Percentiles rank a stretch among this genome's conserved stretches.
Evolutionary conservation across 164 flowering plant species (phyloP).

Genomic region (Chimonanthus praecox): DNA sequence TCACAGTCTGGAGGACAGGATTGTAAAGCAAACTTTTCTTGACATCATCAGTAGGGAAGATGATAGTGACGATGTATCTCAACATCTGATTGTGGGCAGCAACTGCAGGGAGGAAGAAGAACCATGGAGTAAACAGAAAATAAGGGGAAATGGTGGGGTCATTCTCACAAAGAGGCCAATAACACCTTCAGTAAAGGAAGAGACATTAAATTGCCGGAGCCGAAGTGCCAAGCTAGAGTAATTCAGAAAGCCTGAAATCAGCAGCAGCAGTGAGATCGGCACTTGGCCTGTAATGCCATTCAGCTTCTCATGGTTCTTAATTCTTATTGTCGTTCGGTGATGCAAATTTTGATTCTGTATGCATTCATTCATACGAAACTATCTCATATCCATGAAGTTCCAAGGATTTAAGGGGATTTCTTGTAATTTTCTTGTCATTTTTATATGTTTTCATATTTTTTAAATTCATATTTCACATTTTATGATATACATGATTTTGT

Average conservation of each 20-base stretch:
- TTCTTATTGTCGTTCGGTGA: too few relatives aligned
- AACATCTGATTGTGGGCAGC: too few relatives aligned
- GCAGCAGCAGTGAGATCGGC: not conserved
- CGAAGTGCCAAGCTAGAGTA: conserved; percentile 95
- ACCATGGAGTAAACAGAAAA: conserved; percentile 61
- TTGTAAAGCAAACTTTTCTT: conserved; percentile 89
- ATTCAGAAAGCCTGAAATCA: conserved; percentile 49
- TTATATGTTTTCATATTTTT: too few relatives aligned
- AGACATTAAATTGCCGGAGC: conserved; percentile 53
- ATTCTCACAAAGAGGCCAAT: conserved; percentile 91
- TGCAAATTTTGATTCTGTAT: too few relatives aligned
- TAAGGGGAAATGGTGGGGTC: conserved; percentile 49
- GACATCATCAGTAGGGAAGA: conserved; percentile 37
- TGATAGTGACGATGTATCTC: not conserved
- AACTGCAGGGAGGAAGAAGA: conserved; percentile 24
- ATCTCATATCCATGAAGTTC: too few relatives aligned
- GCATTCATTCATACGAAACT: too few relatives aligned
- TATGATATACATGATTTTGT: too few relatives aligned
- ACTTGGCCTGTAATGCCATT: not conserved
- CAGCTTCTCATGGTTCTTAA: not conserved
- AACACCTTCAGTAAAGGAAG: conserved; percentile 83
- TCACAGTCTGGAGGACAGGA: conserved; percentile 97
- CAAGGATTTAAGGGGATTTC: too few relatives aligned
- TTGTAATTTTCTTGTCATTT: too few relatives aligned
- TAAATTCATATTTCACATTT: too few relatives aligned